phyloP scores from a whole-genome alignment of 2,329 filamentous ascomycete genomes.

The Beauveria asiatica region DNA sequence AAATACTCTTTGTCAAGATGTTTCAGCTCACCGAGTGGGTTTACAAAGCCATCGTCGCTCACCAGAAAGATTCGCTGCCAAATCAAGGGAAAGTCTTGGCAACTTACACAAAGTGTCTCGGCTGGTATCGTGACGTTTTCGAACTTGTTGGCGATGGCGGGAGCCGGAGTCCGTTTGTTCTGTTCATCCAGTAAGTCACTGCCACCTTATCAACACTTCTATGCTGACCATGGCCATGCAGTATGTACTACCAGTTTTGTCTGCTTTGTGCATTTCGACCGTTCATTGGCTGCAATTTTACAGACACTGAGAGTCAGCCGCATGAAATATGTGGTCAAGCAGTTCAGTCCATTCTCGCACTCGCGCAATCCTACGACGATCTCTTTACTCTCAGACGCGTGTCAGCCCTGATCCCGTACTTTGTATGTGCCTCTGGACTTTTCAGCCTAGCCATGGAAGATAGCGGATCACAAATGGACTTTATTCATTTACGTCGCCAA shows the following conservation, averaged over 20 bases:
- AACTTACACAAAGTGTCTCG: conserved; percentile 14
- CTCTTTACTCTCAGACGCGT: conserved; percentile 15
- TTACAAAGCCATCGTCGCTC: conserved; percentile 8
- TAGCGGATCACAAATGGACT: not conserved
- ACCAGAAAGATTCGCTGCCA: not conserved
- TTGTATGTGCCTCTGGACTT: conserved; percentile 13
- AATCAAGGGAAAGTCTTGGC: not conserved
- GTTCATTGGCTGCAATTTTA: not conserved
- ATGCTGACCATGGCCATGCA: not conserved
- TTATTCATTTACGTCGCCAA: not conserved
- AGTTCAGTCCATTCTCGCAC: not conserved
- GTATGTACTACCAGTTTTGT: conserved; percentile 17
- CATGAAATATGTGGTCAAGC: not conserved
- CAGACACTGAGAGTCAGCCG: conserved; percentile 2
- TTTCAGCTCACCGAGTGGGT: conserved; percentile 16
- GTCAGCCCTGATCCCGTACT: conserved; percentile 13
- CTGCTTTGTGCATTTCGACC: conserved; percentile 13
- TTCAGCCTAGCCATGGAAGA: conserved; percentile 7
- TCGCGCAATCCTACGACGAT: conserved; percentile 15
- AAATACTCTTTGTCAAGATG: conserved; percentile 11
- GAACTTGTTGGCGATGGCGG: not conserved
- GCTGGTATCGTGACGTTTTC: conserved; percentile 16
- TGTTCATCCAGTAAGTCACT: conserved; percentile 14
- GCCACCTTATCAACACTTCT: not conserved
- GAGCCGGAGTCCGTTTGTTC: conserved; percentile 12